These are phyloP conservation scores for Spinacia oleracea DNA, from an alignment of 179 eudicot species.

Conservation along the genomic window DNA sequence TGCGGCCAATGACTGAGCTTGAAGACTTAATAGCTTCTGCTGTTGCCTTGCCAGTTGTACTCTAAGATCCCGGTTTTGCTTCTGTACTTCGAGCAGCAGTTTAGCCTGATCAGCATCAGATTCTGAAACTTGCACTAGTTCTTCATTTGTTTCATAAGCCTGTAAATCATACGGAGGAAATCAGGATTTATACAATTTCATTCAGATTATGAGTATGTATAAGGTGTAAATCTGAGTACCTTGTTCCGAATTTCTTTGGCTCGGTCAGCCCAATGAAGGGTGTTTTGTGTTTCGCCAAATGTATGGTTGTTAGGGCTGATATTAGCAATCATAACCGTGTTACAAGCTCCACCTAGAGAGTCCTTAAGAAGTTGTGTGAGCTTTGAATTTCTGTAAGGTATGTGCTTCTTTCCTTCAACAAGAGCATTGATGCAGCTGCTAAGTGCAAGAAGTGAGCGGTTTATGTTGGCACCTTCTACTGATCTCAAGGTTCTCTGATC, in stretches of 20 bases:
- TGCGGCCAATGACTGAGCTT: constrained; percentile 67
- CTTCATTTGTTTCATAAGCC: constrained; percentile 68
- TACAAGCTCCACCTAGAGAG: constrained; percentile 87
- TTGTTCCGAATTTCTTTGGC: constrained; percentile 85
- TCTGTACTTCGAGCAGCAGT: constrained; percentile 70
- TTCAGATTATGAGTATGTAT: neutral
- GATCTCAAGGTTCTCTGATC: constrained; percentile 87
- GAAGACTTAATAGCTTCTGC: constrained; percentile 59
- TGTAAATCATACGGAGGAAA: constrained; percentile 25
- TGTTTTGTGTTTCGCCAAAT: constrained; percentile 86
- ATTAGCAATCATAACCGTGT: constrained; percentile 87
- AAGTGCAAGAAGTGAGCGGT: constrained; percentile 77
- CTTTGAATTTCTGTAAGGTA: constrained; percentile 85
- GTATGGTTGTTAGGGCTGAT: constrained; percentile 77
- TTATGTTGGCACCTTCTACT: constrained; percentile 85
- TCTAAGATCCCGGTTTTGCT: constrained; percentile 72
- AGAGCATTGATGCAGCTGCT: constrained; percentile 95
- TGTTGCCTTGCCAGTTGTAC: constrained; percentile 69
- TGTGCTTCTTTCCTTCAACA: constrained; percentile 91
- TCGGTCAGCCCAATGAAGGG: constrained; percentile 96
- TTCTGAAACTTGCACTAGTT: constrained; percentile 43
- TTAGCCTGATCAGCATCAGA: constrained; percentile 69
- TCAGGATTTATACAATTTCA: neutral
- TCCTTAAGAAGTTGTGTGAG: constrained; percentile 93
- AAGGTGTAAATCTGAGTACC: constrained; percentile 40